These are phyloP conservation scores for Penicillium ochrochloron DNA, from an alignment of 495 filamentous ascomycete species.

Conservation along the genomic window DNA sequence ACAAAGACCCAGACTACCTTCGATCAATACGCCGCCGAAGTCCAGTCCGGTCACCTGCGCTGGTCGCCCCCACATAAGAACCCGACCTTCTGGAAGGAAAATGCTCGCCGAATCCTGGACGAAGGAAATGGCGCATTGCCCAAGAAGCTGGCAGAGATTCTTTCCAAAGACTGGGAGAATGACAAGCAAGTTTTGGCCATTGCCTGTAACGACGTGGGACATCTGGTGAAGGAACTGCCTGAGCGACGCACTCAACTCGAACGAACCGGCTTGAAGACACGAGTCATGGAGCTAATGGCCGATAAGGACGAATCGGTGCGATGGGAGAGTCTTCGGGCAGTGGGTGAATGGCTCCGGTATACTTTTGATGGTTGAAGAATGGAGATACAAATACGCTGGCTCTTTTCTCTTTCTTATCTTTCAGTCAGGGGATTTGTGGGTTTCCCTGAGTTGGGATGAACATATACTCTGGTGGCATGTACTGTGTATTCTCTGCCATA, in stretches of 20 bases:
- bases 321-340: constrained; percentile 92
- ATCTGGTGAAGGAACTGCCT: constrained; percentile 85
- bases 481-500: constrained; percentile 33
- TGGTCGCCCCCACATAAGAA: constrained; percentile 97
- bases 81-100: constrained; percentile 90
- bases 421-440: constrained; percentile 6
- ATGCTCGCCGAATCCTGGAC: constrained; percentile 90
- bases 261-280: constrained; percentile 84
- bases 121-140: constrained; percentile 77
- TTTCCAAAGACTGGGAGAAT: constrained; percentile 82
- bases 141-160: constrained; percentile 83
- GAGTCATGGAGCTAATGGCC: constrained; percentile 95
- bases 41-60: constrained; percentile 84
- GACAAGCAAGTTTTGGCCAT: constrained; percentile 97
- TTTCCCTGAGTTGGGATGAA: constrained; percentile 24
- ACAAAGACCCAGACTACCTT: constrained; percentile 97
- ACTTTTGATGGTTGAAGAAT: constrained; percentile 66
- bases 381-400: neutral
- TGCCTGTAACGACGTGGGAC: constrained; percentile 92
- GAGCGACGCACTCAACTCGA: constrained; percentile 83
- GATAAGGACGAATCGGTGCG: constrained; percentile 87
- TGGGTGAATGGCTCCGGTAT: constrained; percentile 93
- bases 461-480: constrained; percentile 33
- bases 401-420: constrained; percentile 26
- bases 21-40: constrained; percentile 90